These are phyloP conservation scores for Chaetomiaceae sp. DNA, from an alignment of 2,329 filamentous ascomycete species.

Conservation along the genomic window DNA sequence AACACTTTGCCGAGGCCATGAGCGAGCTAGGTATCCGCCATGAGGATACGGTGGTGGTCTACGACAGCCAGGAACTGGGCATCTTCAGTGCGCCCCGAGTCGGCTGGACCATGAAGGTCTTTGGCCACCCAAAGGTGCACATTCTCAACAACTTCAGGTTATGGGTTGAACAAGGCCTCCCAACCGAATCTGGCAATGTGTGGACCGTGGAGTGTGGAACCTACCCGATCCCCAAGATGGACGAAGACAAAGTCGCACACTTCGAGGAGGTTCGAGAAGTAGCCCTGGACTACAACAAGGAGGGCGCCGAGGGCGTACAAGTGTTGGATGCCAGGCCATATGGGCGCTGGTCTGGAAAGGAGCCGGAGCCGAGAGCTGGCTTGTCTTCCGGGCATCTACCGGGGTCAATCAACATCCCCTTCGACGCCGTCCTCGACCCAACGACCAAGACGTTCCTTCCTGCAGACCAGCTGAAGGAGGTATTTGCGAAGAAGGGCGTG, in stretches of 20 bases:
- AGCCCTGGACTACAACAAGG: constrained; percentile 71
- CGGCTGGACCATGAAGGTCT: constrained; percentile 86
- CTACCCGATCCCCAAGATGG: constrained; percentile 60
- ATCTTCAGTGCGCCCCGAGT: constrained; percentile 93
- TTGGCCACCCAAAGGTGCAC: constrained; percentile 85
- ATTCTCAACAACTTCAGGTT: constrained; percentile 91
- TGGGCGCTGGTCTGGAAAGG: constrained; percentile 76
- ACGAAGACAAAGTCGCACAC: constrained; percentile 61
- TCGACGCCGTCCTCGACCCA: constrained; percentile 74
- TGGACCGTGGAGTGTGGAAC: constrained; percentile 62
- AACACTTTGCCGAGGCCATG: constrained; percentile 84
- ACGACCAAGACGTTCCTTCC: constrained; percentile 76
- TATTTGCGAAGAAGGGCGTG: constrained; percentile 78
- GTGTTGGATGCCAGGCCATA: constrained; percentile 80
- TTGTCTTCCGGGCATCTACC: constrained; percentile 90
- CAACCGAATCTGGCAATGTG: constrained; percentile 74
- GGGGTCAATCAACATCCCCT: constrained; percentile 76
- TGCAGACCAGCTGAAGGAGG: constrained; percentile 62
- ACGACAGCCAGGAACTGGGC: constrained; percentile 84
- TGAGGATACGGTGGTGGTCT: constrained; percentile 89
- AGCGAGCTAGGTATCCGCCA: constrained; percentile 77
- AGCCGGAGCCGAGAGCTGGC: constrained; percentile 81
- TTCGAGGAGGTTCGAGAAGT: constrained; percentile 82
- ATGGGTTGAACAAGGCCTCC: constrained; percentile 83
- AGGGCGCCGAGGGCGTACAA: constrained; percentile 77